Evolutionary conservation across 164 flowering plant species (phyloP).

Genomic region (Platanus orientalis): DNA sequence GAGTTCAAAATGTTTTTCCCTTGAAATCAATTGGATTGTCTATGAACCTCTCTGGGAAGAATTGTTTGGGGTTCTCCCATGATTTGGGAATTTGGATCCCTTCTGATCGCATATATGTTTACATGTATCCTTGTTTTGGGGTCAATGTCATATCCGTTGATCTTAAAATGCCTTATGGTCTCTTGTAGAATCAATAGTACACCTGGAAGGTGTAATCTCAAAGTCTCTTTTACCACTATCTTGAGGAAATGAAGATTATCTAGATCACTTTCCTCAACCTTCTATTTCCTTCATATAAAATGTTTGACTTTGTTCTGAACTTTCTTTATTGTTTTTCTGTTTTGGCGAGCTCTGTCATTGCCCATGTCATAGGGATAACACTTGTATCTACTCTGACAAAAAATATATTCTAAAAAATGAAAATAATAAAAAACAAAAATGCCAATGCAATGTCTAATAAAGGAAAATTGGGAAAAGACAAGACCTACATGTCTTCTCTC

Average conservation of each 20-base stretch:
- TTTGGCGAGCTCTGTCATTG: slow-evolving; percentile 5
- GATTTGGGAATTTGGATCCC: neutral
- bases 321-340: neutral
- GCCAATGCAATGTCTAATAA: no score
- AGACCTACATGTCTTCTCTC: no score
- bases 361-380: neutral
- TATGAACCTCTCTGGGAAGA: no score
- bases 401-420: slow-evolving; percentile 2
- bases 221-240: neutral
- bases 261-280: neutral
- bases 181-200: slow-evolving; percentile 35
- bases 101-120: neutral
- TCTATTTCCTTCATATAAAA: neutral
- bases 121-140: neutral
- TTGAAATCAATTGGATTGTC: no score
- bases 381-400: slow-evolving; percentile 5
- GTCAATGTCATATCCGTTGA: neutral
- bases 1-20: no score
- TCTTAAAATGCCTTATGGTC: slow-evolving; percentile 13
- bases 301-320: no score
- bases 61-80: no score
- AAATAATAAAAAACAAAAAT: neutral
- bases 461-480: no score
- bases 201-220: slow-evolving; percentile 29
- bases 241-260: neutral